Evolutionary conservation across 2,329 filamentous ascomycete genomes (phyloP).

Genomic region (Pseudogymnoascus sp.): DNA sequence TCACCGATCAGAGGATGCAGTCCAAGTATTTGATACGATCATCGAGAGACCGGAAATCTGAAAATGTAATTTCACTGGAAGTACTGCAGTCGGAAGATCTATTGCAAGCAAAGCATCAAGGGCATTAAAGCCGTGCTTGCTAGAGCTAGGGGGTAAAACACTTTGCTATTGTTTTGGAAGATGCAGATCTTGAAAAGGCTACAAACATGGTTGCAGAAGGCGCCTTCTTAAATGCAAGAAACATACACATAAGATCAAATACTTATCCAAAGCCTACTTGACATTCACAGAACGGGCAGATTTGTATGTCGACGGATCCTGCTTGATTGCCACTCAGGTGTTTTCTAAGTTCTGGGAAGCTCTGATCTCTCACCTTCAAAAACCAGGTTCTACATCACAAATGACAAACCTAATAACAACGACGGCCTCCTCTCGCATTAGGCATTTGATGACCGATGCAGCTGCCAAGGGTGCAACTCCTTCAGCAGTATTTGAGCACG

Average conservation of each 20-base stretch:
- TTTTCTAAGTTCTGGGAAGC: neutral
- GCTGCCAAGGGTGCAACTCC: conserved; percentile 20
- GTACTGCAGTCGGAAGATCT: conserved; percentile 35
- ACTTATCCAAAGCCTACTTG: neutral
- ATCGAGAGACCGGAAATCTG: conserved; percentile 32
- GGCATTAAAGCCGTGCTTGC: conserved; percentile 38
- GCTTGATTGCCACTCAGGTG: conserved; percentile 22
- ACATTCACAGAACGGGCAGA: conserved; percentile 29
- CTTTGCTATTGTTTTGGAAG: conserved; percentile 36
- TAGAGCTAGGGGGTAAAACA: conserved; percentile 45
- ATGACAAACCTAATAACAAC: conserved; percentile 9
- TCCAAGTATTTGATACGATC: conserved; percentile 30
- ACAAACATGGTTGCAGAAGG: conserved; percentile 28
- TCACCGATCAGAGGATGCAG: conserved; percentile 28
- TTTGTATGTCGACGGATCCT: conserved; percentile 32
- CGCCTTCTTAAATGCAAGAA: conserved; percentile 27
- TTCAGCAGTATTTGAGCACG: conserved; percentile 15
- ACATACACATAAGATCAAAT: neutral
- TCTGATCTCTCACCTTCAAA: neutral
- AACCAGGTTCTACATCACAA: conserved; percentile 27
- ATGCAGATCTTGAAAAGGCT: conserved; percentile 40
- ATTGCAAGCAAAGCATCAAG: conserved; percentile 33
- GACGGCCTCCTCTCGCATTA: conserved; percentile 2
- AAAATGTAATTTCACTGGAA: conserved; percentile 41
- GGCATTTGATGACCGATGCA: conserved; percentile 10